phyloP scores from a whole-genome alignment of 148 eudicot species.

The Cornus florida region DNA sequence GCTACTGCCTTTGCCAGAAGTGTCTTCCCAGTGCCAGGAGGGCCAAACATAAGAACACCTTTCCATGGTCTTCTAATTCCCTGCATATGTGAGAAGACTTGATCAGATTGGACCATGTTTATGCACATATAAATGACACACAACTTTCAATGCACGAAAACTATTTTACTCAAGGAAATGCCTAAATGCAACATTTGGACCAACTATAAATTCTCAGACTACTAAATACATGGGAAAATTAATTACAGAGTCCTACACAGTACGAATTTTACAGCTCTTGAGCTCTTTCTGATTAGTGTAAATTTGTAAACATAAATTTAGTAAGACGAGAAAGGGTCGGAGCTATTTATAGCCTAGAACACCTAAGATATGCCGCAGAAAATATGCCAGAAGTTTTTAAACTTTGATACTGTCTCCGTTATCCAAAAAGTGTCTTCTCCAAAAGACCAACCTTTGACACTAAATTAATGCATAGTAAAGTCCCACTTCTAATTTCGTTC shows the following conservation, averaged over 20 bases:
- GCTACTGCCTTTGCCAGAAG: conserved; percentile 99
- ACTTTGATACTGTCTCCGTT: not conserved
- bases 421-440: too few species aligned
- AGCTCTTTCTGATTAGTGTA: not conserved
- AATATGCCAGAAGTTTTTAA: not conserved
- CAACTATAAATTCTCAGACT: not conserved
- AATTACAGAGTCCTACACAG: not conserved
- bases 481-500: not conserved
- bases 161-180: not conserved
- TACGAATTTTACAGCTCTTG: not conserved
- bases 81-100: conserved; percentile 28
- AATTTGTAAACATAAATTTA: not conserved
- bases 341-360: not conserved
- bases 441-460: not conserved
- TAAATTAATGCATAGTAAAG: not conserved
- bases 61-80: conserved; percentile 99
- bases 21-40: conserved; percentile 99
- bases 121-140: not conserved
- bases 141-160: not conserved
- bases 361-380: too few species aligned
- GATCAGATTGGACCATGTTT: not conserved
- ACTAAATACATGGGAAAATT: not conserved
- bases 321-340: not conserved
- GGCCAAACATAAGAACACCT: conserved; percentile 99
- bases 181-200: conserved; percentile 3